Percentiles rank a stretch among this genome's conserved stretches.
Conservation (phyloP, 2,329 filamentous ascomycete genomes). For the Thyridium curvatum region DNA sequence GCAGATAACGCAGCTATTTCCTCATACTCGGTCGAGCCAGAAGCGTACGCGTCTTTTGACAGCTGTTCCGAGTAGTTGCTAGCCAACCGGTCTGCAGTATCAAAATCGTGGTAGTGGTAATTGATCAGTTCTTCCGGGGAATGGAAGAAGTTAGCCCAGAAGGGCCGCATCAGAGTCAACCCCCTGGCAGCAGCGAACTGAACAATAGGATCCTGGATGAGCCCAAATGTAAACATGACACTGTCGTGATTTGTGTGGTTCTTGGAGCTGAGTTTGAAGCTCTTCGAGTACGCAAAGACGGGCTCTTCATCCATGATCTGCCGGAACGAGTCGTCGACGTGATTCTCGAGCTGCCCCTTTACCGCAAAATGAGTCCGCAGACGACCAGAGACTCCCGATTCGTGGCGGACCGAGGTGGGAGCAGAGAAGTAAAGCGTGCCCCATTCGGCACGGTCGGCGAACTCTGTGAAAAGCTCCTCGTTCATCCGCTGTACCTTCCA, state of each 20-base stretch:
- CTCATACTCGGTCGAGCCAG: slow-evolving; percentile 67
- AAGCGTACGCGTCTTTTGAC: slow-evolving; percentile 63
- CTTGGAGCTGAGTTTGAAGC: slow-evolving; percentile 38
- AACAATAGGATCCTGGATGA: slow-evolving; percentile 71
- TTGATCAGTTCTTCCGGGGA: slow-evolving; percentile 54
- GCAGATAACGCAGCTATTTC: slow-evolving; percentile 75
- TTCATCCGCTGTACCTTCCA: slow-evolving; percentile 56
- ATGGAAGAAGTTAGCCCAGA: slow-evolving; percentile 72
- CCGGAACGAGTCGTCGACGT: slow-evolving; percentile 43
- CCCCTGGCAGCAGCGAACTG: slow-evolving; percentile 73
- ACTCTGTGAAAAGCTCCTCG: slow-evolving; percentile 70
- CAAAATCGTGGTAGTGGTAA: slow-evolving; percentile 71
- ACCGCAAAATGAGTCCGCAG: slow-evolving; percentile 65
- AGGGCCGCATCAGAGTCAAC: slow-evolving; percentile 67
- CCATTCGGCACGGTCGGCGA: slow-evolving; percentile 73
- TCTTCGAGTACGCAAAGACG: slow-evolving; percentile 70
- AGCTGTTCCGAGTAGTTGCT: slow-evolving; percentile 66
- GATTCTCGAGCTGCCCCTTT: slow-evolving; percentile 59
- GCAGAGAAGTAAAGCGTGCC: slow-evolving; percentile 73
- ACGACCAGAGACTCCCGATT: slow-evolving; percentile 61
- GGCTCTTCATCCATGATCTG: slow-evolving; percentile 71
- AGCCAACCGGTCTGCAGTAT: slow-evolving; percentile 55
- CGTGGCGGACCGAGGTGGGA: slow-evolving; percentile 59
- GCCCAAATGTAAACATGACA: slow-evolving; percentile 67
- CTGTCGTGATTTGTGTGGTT: slow-evolving; percentile 32